A percentile compares a stretch with the other conserved stretches of the same genome.
phyloP scores from a whole-genome alignment of 108 stramenopile species.

The Mayamaea pseudoterrestris region DNA sequence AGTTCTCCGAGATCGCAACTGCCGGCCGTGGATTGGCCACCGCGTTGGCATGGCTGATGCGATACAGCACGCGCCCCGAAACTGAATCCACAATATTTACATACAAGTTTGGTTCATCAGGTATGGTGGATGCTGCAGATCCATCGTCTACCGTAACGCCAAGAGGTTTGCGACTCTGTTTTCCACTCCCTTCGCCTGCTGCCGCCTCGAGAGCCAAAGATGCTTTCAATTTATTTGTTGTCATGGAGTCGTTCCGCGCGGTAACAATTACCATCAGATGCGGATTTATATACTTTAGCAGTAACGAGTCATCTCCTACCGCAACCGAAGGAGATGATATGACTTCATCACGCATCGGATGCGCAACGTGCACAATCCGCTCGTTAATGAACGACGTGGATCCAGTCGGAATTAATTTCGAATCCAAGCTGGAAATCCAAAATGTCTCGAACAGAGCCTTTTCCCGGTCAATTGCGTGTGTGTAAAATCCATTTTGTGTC shows the following conservation, averaged over 20 bases:
- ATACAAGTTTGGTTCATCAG: constrained; percentile 44
- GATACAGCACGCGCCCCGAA: constrained; percentile 81
- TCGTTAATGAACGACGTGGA: constrained; percentile 55
- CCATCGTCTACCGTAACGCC: constrained; percentile 35
- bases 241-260: constrained; percentile 14
- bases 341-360: constrained; percentile 65
- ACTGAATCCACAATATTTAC: constrained; percentile 84
- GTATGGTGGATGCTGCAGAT: constrained; percentile 10
- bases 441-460: constrained; percentile 20
- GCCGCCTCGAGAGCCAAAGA: not conserved
- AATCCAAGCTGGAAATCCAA: too few species aligned
- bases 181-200: not conserved
- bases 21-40: constrained; percentile 6
- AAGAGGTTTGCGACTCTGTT: constrained; percentile 29
- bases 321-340: constrained; percentile 66
- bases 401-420: too few species aligned
- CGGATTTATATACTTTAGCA: constrained; percentile 93
- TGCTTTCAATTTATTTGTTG: not conserved
- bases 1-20: constrained; percentile 82
- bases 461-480: constrained; percentile 40
- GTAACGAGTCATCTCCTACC: constrained; percentile 86
- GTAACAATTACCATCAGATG: constrained; percentile 79
- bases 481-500: constrained; percentile 47
- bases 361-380: constrained; percentile 53
- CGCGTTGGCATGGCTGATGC: constrained; percentile 75